Base-by-base conservation (phyloP, 495 filamentous ascomycete genomes). In the Lasiosphaeris hirsuta region DNA sequence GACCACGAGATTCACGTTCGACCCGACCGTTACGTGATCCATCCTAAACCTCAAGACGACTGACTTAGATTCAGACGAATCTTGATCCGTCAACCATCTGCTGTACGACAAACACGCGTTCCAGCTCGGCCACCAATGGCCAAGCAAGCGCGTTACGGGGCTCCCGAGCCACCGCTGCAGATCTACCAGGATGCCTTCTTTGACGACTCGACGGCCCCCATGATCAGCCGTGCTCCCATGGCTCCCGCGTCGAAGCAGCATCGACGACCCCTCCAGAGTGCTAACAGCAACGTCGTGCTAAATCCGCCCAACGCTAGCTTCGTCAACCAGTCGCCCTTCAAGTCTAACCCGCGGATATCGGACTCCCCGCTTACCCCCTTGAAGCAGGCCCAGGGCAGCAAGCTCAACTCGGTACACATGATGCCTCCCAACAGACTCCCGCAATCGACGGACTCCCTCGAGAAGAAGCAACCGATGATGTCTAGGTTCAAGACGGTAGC, bases 401-500 rank as follows among this genome's bases (percentile, higher is more conserved):
- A 72, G 49, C 71, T 87, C 51, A 80, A 84, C 64, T 69, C 75
- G 57, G 73, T 92, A 53, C 81, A 85, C 44, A 90, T 95, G 70
- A 85, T 85, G 49, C 89, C 89, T 4, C 90, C 92, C 15, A 67
- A 72, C 56, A 73, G 79, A 53, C 76, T 82, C 39, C 76, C 72
- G 56, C 87, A 88, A 63, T 78, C 79, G 46, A 96, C 90, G n/a
- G 92, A 94, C 73, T 94, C 91, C 11, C 90, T 88, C 30, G 75
- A 85, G 64, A 96, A 96, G 78, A 90, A 88, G 54, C 70, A 74
- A 18, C 79, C 86, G 7, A 63, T 83, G 39, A 81, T 85, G 71
- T 80, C 78, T n/a, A 73, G 74, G 60, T 81, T 81, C 71, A 79
- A 83, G 67, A 78, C 78, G 23, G 75, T 82, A 62, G 81, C 84